Evolutionary conservation across 192 early-diverging fungal genomes (phyloP), one percentile per base, ranked within the genome.

Genomic region (Oehlia diaphana): DNA sequence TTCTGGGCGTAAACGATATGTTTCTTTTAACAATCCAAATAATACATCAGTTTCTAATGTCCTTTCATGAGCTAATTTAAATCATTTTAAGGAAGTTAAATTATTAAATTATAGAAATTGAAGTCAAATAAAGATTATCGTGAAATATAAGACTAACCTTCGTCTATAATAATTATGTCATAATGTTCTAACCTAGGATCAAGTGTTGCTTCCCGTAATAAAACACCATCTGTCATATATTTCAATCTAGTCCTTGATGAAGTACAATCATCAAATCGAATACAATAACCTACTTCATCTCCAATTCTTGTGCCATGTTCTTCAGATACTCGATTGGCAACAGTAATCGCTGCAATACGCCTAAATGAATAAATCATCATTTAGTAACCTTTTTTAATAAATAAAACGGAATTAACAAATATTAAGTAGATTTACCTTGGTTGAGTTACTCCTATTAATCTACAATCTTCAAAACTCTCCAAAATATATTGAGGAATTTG

Each of bases 161-260:
- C 98, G 83, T 99, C 98, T 76, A 99, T 93, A 77, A 99, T 93
- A 47, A 99, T 91, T 28, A 93, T 88, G 16, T 94, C 93, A 82
- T 99, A 99, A 66, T 95, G 89, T n/a, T 87, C 85, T 50, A 99
- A 81, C 53, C 91, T 87, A 1, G 96, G 90, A 61, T 97, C 92
- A 70, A 90, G 87, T 16, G 97, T 88, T 28, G 93, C 93, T 85
- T 99, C 98, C 64, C 98, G 91, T 37, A 96, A 86, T 28, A 99
- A 86, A 42, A 98, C 94, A 87, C 98, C 98, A 69, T 98, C 98
- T 10, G 97, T 99, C 94, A 98, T 97, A 86, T 98, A 98, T 82
- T 95, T 96, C 37, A 99, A 92, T n/a, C 87, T 84, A 7, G 98
- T 99, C 69, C 89, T 86, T 0, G 90, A 82, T 8, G 90, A 89